A percentile compares a stretch with the other conserved stretches of the same genome.
These are phyloP conservation scores for Mycena metata DNA, from an alignment of 768 basidiomycete species.

Conservation along the genomic window DNA sequence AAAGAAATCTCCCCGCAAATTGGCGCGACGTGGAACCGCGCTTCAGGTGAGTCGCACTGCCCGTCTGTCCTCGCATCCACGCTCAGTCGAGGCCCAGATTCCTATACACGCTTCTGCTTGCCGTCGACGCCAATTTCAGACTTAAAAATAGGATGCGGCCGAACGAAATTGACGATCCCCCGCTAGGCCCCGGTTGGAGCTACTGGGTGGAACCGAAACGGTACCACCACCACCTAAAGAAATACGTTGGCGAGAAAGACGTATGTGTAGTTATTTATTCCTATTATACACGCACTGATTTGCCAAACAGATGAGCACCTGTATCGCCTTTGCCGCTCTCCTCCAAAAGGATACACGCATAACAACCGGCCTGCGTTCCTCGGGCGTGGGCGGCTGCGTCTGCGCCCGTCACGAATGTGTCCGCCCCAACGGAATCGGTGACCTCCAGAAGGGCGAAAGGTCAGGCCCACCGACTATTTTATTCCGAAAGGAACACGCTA, in stretches of 20 bases:
- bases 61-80: not conserved
- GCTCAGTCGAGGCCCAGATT: not conserved
- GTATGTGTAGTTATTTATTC: not conserved
- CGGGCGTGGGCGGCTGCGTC: no score
- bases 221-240: slow-evolving; percentile 1
- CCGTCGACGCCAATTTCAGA: slow-evolving; percentile 1
- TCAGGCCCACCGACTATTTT: no score
- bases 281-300: not conserved
- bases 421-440: no score
- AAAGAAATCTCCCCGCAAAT: slow-evolving; percentile 32
- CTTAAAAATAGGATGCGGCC: not conserved
- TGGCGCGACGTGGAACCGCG: slow-evolving; percentile 16
- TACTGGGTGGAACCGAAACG: not conserved
- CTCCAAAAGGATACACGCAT: not conserved
- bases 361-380: not conserved
- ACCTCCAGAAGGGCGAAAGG: no score
- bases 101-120: slow-evolving; percentile 3
- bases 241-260: slow-evolving; percentile 4
- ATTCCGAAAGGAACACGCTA: no score
- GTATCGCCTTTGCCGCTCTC: not conserved
- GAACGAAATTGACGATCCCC: not conserved
- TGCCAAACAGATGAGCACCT: not conserved
- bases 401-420: no score
- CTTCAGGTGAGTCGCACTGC: slow-evolving; percentile 3
- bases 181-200: not conserved